These are phyloP conservation scores for Tetracentron sinense DNA, from an alignment of 164 flowering plant genomes.

Conservation along the genomic window DNA sequence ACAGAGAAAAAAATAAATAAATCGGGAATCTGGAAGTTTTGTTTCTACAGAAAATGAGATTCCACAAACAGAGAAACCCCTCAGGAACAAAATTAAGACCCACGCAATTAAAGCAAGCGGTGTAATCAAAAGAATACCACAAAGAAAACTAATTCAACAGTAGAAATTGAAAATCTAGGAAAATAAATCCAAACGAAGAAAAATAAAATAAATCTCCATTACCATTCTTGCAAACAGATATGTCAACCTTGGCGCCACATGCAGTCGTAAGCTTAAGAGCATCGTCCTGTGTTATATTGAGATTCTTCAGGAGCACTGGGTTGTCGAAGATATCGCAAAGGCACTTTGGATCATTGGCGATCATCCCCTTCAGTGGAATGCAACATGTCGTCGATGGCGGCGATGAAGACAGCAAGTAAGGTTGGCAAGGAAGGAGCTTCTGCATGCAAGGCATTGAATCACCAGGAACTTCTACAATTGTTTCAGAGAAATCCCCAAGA, in stretches of 20 bases:
- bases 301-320: conserved; percentile 9
- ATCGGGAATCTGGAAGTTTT: no score
- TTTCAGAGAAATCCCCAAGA: no score
- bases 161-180: no score
- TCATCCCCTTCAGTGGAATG: conserved; percentile 25
- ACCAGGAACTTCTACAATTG: not conserved
- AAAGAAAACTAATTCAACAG: no score
- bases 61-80: no score
- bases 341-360: conserved; percentile 20
- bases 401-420: conserved; percentile 16
- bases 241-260: conserved; percentile 30
- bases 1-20: no score
- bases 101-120: no score
- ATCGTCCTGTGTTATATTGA: conserved; percentile 29
- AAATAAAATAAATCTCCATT: no score
- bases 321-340: conserved; percentile 31
- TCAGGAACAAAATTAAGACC: no score
- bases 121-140: no score
- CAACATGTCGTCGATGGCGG: conserved; percentile 33
- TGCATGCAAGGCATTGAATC: conserved; percentile 21
- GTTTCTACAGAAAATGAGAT: no score
- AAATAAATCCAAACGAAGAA: no score
- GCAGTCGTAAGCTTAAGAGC: conserved; percentile 31
- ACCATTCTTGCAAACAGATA: conserved; percentile 24
- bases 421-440: conserved; percentile 35